Conservation (phyloP, 495 filamentous ascomycete genomes). For the Penicillium waksmanii region DNA sequence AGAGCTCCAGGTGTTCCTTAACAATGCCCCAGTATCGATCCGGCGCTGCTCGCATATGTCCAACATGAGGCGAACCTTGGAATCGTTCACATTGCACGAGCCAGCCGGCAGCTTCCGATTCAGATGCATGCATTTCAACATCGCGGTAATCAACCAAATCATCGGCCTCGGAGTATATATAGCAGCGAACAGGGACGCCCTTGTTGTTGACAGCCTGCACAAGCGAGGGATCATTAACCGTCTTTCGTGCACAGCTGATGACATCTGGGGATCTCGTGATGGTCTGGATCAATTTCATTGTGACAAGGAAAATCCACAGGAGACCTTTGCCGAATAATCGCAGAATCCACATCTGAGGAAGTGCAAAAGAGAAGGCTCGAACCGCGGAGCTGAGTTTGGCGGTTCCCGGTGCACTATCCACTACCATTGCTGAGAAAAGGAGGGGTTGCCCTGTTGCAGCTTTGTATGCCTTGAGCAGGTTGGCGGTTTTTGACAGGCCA, state of each 20-base stretch:
- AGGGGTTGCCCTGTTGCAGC: constrained; percentile 35
- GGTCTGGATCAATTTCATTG: constrained; percentile 18
- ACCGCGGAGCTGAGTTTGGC: constrained; percentile 31
- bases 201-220: constrained; percentile 26
- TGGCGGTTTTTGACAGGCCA: constrained; percentile 34
- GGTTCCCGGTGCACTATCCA: constrained; percentile 49
- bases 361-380: constrained; percentile 40
- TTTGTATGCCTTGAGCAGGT: constrained; percentile 40
- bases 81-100: constrained; percentile 45
- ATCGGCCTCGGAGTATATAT: constrained; percentile 52
- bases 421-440: constrained; percentile 38
- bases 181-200: constrained; percentile 33
- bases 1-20: constrained; percentile 25
- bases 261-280: constrained; percentile 28
- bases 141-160: constrained; percentile 42
- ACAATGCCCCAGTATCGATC: constrained; percentile 50
- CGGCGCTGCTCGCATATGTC: constrained; percentile 46
- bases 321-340: constrained; percentile 31
- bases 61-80: constrained; percentile 45
- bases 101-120: constrained; percentile 40
- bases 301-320: constrained; percentile 29
- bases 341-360: constrained; percentile 40
- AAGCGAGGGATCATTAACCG: constrained; percentile 36
- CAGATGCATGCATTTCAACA: constrained; percentile 47
- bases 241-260: constrained; percentile 30